phyloP scores from a whole-genome alignment of 176 grass and related monocot genomes.

The Musa schizocarpa region DNA sequence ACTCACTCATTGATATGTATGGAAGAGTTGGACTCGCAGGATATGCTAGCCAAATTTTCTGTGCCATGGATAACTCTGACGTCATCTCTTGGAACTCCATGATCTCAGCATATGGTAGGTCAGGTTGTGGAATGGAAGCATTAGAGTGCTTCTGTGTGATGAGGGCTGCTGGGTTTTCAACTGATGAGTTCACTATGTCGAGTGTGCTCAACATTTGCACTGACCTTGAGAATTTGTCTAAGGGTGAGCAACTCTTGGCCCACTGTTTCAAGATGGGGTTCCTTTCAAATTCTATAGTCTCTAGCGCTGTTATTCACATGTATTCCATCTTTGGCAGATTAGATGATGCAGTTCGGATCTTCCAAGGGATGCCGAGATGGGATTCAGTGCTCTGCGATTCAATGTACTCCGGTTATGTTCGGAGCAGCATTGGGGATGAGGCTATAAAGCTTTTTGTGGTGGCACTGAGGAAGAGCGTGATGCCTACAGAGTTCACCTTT shows the following conservation, averaged over 20 bases:
- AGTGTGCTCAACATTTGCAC: constrained; percentile 43
- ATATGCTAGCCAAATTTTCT: constrained; percentile 42
- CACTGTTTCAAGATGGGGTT: constrained; percentile 54
- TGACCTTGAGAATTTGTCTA: constrained; percentile 34
- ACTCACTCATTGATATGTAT: constrained; percentile 69
- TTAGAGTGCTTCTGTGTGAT: constrained; percentile 51
- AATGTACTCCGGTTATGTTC: constrained; percentile 55
- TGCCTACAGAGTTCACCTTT: constrained; percentile 69
- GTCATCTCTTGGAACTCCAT: constrained; percentile 63
- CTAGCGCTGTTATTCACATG: constrained; percentile 56
- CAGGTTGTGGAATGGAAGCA: constrained; percentile 20
- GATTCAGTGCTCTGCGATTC: constrained; percentile 59
- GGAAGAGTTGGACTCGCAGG: constrained; percentile 37
- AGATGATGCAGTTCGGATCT: constrained; percentile 42
- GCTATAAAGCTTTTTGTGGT: constrained; percentile 44
- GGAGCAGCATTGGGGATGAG: constrained; percentile 50
- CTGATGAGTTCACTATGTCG: constrained; percentile 58
- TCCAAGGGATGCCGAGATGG: constrained; percentile 40
- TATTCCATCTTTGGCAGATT: constrained; percentile 56
- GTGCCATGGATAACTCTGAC: constrained; percentile 40
- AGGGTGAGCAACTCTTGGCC: constrained; percentile 64
- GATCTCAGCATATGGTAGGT: constrained; percentile 51
- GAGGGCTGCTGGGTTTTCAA: constrained; percentile 31
- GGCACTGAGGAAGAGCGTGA: constrained; percentile 45
- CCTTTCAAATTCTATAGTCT: constrained; percentile 57